Evolutionary conservation across 2,329 filamentous ascomycete species (phyloP).

Genomic region (Sphaerulina vaccinii): DNA sequence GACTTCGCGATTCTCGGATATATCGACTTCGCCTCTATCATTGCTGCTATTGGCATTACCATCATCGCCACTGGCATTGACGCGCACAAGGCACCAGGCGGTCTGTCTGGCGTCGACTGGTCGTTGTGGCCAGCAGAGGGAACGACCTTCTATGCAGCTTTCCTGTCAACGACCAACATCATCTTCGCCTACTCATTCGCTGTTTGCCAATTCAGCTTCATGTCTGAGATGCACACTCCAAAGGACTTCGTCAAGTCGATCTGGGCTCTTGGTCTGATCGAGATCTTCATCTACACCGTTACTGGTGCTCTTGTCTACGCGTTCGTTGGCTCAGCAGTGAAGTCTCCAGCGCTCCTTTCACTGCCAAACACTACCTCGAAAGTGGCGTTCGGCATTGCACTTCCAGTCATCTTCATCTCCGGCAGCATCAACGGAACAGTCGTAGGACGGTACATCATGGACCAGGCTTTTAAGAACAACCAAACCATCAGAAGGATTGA

Average conservation of each 20-base stretch:
- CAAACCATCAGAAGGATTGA: slow-evolving; percentile 44
- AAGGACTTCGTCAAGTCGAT: slow-evolving; percentile 60
- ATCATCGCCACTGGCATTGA: slow-evolving; percentile 39
- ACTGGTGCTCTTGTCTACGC: slow-evolving; percentile 68
- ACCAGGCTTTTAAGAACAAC: slow-evolving; percentile 61
- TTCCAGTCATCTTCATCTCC: slow-evolving; percentile 71
- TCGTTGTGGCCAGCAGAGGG: slow-evolving; percentile 37
- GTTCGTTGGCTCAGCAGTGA: slow-evolving; percentile 61
- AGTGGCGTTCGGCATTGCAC: slow-evolving; percentile 67
- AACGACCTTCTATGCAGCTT: slow-evolving; percentile 54
- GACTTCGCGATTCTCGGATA: slow-evolving; percentile 39
- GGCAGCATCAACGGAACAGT: slow-evolving; percentile 67
- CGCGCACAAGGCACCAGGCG: slow-evolving; percentile 30
- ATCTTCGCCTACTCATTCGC: slow-evolving; percentile 61
- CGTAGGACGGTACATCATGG: slow-evolving; percentile 57
- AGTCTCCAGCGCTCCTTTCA: slow-evolving; percentile 66
- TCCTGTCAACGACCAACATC: slow-evolving; percentile 67
- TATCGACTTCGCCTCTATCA: slow-evolving; percentile 40
- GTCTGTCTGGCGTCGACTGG: slow-evolving; percentile 37
- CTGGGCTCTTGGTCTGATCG: slow-evolving; percentile 61
- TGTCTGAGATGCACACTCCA: slow-evolving; percentile 65
- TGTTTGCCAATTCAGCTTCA: slow-evolving; percentile 65
- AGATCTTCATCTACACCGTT: slow-evolving; percentile 63
- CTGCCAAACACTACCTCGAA: slow-evolving; percentile 58
- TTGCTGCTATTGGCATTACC: slow-evolving; percentile 38